Evolutionary conservation across 2,329 filamentous ascomycete species (phyloP).

Genomic region (Arachnopeziza araneosa): DNA sequence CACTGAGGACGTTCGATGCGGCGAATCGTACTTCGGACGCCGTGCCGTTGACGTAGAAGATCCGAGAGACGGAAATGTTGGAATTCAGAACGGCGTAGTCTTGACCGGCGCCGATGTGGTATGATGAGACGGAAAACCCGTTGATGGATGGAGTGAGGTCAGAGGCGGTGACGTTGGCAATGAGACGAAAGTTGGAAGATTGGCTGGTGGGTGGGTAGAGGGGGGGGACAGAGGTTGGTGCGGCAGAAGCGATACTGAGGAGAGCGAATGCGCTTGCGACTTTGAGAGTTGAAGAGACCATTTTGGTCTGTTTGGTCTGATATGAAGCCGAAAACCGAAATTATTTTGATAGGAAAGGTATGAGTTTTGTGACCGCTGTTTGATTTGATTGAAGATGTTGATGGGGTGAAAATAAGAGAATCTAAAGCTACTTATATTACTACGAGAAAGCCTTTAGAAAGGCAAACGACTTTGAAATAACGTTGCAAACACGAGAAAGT

Average conservation of each 20-base stretch:
- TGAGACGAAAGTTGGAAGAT: slow-evolving; percentile 33
- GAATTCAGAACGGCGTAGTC: slow-evolving; percentile 34
- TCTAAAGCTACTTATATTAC: not conserved
- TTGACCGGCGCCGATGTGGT: slow-evolving; percentile 40
- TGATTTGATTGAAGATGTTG: not conserved
- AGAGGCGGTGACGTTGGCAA: slow-evolving; percentile 39
- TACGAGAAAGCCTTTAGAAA: no score
- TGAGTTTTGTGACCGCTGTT: not conserved
- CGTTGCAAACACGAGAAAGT: not conserved
- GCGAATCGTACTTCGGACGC: slow-evolving; percentile 30
- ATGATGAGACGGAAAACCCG: slow-evolving; percentile 35
- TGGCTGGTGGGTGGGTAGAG: slow-evolving; percentile 12
- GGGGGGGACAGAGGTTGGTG: slow-evolving; percentile 12
- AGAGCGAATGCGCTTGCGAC: slow-evolving; percentile 8
- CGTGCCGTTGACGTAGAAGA: slow-evolving; percentile 48
- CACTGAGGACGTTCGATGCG: slow-evolving; percentile 35
- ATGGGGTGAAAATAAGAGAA: not conserved
- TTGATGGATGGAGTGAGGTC: slow-evolving; percentile 40
- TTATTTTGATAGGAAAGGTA: not conserved
- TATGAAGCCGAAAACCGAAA: not conserved
- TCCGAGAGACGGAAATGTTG: slow-evolving; percentile 21
- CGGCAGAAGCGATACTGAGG: slow-evolving; percentile 10
- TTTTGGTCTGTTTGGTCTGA: not conserved
- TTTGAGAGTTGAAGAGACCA: slow-evolving; percentile 7
- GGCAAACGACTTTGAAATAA: not conserved